Evolutionary conservation across 1,284 basidiomycete species (phyloP), one percentile per base, ranked within the genome.

Genomic region (Apiotrichum mycotoxinovorans): DNA sequence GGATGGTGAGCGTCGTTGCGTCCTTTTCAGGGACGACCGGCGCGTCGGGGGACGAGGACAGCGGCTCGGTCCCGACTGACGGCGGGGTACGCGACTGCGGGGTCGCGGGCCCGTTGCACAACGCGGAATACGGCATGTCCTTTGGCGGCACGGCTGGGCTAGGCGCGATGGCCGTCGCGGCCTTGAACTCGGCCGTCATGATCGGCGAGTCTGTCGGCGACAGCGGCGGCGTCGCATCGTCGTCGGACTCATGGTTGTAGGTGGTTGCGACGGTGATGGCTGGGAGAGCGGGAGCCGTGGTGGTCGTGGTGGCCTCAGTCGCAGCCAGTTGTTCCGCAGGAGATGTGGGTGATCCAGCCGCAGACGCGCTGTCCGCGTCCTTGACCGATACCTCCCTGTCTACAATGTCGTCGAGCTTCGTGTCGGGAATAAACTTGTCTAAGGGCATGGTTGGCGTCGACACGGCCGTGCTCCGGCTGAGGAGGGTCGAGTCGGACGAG

Each of bases 151-250:
- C 25, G 11, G 17, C 48, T 10, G 48, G 48, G 10, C 9, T 22
- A 8, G 37, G 22, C 3, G 26, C 9, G 23, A 51, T 26, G 2
- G 49, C 37, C 10, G 49, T 51, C 15, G 37, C 37, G 4, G 49
- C 49, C 27, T 51, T 51, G 38, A 51, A 51, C 20, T 27, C 49
- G 37, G 37, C 22, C 1, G 49, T 40, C 11, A 51, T 37, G 18
- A 51, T 51, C 12, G 49, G 49, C n/a, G 25, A 17, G 49, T 42
- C 49, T 14, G 14, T n/a, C 2, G 49, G 49, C 9, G 49, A 51
- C 22, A 33, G 37, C 9, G 37, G 49, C 18, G 38, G 46, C 2
- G 46, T 48, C 20, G 23, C n/a, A 9, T 22, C 45, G 30, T 46
- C 45, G 10, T 46, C 45, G 20, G 45, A 46, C 11, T 11, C n/a